Evolutionary conservation across 2,329 filamentous ascomycete species (phyloP).

Genomic region (Aquanectria penicillioides): DNA sequence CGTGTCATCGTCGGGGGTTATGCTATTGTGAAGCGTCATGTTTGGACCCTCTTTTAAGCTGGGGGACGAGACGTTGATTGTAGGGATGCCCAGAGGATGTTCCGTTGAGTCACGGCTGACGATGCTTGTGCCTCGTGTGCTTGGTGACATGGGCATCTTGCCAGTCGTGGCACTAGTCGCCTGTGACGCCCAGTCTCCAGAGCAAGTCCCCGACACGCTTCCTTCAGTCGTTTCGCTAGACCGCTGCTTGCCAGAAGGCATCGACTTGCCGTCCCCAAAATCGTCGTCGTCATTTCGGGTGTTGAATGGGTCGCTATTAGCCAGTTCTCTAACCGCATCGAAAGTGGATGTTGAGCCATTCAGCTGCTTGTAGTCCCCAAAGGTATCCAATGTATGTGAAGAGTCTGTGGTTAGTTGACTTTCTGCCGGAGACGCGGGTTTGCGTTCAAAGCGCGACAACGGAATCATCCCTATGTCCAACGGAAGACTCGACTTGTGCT

Average conservation of each 20-base stretch:
- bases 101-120: slow-evolving; percentile 69
- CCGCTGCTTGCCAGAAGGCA: slow-evolving; percentile 60
- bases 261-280: slow-evolving; percentile 49
- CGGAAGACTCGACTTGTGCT: slow-evolving; percentile 33
- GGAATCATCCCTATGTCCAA: slow-evolving; percentile 35
- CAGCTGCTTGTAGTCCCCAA: slow-evolving; percentile 51
- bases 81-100: slow-evolving; percentile 56
- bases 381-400: slow-evolving; percentile 32
- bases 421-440: slow-evolving; percentile 40
- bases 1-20: slow-evolving; percentile 43
- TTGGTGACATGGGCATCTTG: slow-evolving; percentile 72
- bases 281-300: slow-evolving; percentile 45
- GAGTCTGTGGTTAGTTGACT: slow-evolving; percentile 43
- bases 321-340: slow-evolving; percentile 58
- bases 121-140: slow-evolving; percentile 73
- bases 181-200: slow-evolving; percentile 70
- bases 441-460: slow-evolving; percentile 37
- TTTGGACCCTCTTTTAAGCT: slow-evolving; percentile 44
- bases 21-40: slow-evolving; percentile 38
- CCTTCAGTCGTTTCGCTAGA: slow-evolving; percentile 71
- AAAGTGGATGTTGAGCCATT: slow-evolving; percentile 58
- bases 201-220: slow-evolving; percentile 62
- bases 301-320: slow-evolving; percentile 61
- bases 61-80: slow-evolving; percentile 51
- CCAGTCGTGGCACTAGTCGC: slow-evolving; percentile 71